Evolutionary conservation across 2,329 filamentous ascomycete species (phyloP).

Genomic region (Cladophialophora yegresii): DNA sequence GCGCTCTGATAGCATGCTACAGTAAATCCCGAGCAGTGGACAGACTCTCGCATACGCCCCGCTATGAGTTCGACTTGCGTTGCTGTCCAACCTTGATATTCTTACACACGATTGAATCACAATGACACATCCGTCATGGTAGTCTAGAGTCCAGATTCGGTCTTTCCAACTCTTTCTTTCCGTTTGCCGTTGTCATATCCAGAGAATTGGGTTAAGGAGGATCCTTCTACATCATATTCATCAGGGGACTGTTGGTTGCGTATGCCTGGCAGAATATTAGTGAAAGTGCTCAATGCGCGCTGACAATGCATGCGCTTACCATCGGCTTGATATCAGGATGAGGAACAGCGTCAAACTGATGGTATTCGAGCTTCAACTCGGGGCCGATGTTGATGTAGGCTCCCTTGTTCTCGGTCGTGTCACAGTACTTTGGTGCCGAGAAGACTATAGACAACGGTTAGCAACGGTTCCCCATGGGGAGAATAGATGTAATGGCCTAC

Average conservation of each 20-base stretch:
- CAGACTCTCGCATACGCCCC: background rate
- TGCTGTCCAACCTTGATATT: slow-evolving; percentile 10
- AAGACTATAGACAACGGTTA: slow-evolving; percentile 63
- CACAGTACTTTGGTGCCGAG: slow-evolving; percentile 95
- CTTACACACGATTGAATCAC: slow-evolving; percentile 5
- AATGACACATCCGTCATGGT: slow-evolving; percentile 2
- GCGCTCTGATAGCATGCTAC: background rate
- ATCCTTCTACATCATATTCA: slow-evolving; percentile 31
- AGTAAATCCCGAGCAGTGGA: background rate
- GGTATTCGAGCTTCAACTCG: slow-evolving; percentile 86
- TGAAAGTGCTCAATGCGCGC: background rate
- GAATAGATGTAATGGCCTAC: slow-evolving; percentile 50
- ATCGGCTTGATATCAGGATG: slow-evolving; percentile 96
- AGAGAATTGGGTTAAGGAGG: background rate
- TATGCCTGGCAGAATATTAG: slow-evolving; percentile 47
- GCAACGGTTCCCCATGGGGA: slow-evolving; percentile 37
- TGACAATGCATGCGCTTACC: slow-evolving; percentile 48
- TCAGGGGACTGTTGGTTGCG: slow-evolving; percentile 42
- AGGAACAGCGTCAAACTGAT: slow-evolving; percentile 94
- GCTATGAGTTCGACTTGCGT: slow-evolving; percentile 11
- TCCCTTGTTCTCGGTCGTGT: slow-evolving; percentile 96
- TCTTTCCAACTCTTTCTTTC: background rate
- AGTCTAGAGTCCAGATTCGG: slow-evolving; percentile 5
- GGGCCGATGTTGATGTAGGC: slow-evolving; percentile 96
- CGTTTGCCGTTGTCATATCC: background rate